These are phyloP conservation scores for Hymenoscyphus infarciens DNA, from an alignment of 2,329 filamentous ascomycete genomes.

Conservation along the genomic window DNA sequence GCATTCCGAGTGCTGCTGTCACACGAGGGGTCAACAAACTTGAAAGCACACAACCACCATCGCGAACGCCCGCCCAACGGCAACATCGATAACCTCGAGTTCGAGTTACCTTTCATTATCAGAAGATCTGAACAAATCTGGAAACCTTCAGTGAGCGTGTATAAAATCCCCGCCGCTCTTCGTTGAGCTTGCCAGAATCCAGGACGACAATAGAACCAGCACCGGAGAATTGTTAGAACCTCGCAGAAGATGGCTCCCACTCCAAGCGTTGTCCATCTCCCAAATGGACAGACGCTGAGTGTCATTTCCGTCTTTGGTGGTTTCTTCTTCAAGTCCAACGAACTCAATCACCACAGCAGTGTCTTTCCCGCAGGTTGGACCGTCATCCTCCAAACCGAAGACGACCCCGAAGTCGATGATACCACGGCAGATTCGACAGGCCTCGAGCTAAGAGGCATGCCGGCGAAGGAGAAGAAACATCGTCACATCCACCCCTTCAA, in stretches of 20 bases:
- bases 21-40: not conserved
- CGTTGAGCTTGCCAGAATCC: not conserved
- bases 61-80: not conserved
- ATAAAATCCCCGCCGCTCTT: not conserved
- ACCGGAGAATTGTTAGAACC: not conserved
- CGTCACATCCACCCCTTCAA: constrained; percentile 62
- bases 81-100: no score
- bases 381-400: constrained; percentile 73
- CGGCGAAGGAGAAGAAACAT: constrained; percentile 26
- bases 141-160: not conserved
- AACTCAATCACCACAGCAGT: constrained; percentile 64
- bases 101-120: no score
- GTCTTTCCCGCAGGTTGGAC: constrained; percentile 87
- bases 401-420: constrained; percentile 32
- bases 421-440: constrained; percentile 28
- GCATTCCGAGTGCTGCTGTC: not conserved
- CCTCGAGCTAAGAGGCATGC: constrained; percentile 32
- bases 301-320: constrained; percentile 89
- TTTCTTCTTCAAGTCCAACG: constrained; percentile 80
- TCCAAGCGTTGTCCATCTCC: constrained; percentile 59
- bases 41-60: not conserved
- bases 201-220: not conserved
- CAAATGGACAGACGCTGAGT: constrained; percentile 81
- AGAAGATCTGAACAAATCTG: no score
- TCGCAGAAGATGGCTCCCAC: constrained; percentile 25